Evolutionary conservation across 2,329 filamentous ascomycete species (phyloP).

Genomic region (Cytospora paraplurivora): DNA sequence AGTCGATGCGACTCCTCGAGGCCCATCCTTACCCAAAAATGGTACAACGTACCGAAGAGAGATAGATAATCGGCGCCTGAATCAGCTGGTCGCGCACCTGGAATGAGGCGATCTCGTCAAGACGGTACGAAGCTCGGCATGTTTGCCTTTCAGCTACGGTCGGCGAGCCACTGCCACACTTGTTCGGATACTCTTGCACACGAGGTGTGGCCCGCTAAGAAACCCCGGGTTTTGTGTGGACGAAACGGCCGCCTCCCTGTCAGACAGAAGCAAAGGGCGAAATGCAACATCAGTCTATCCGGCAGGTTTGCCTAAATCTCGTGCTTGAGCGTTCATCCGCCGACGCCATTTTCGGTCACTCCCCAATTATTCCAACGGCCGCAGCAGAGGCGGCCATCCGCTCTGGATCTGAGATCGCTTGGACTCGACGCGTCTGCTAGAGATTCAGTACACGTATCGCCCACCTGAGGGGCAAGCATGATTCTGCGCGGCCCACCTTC

Average conservation of each 20-base stretch:
- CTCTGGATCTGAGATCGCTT: conserved; percentile 15
- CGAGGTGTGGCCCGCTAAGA: conserved; percentile 16
- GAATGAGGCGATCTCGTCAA: conserved; percentile 1
- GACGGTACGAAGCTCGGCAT: conserved; percentile 9
- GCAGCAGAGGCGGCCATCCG: conserved; percentile 15
- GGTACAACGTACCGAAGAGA: conserved; percentile 16
- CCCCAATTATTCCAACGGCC: not conserved
- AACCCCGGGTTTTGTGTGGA: not conserved
- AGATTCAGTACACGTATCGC: conserved; percentile 15
- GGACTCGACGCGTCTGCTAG: conserved; percentile 10
- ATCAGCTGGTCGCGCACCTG: conserved; percentile 13
- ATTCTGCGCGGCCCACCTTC: conserved; percentile 12
- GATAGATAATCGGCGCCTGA: conserved; percentile 2
- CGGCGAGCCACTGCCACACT: conserved; percentile 12
- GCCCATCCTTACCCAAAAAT: conserved; percentile 13
- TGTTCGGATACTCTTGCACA: conserved; percentile 16
- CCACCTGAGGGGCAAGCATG: conserved; percentile 10
- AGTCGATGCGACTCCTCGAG: conserved; percentile 22
- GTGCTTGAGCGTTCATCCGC: not conserved
- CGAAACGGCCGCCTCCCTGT: conserved; percentile 19
- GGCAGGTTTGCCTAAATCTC: conserved; percentile 8
- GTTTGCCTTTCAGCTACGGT: conserved; percentile 1
- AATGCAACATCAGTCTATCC: conserved; percentile 18
- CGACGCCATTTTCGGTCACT: not conserved
- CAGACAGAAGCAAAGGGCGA: conserved; percentile 21